Base-by-base conservation (phyloP, 495 filamentous ascomycete species). In the Penicillium bovifimosum region DNA sequence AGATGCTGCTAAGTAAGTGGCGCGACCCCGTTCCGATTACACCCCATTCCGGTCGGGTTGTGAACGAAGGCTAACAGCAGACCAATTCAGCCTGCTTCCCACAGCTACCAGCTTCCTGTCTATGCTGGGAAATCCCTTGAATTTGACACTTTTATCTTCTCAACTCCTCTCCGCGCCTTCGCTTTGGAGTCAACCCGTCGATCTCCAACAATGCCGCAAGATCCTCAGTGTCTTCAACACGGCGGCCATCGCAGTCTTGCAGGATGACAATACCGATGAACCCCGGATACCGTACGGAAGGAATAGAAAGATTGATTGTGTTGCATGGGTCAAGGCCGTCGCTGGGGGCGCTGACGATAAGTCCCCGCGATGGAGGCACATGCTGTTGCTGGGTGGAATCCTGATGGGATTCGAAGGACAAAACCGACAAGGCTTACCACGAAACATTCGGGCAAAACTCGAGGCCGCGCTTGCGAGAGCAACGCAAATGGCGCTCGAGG, bases 161-260 rank as follows among this genome's bases (percentile, higher is more conserved):
- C 91, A 96, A 52, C 77, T 96, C 32, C 81, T 98, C 18, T 82
- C 81, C 9, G 85, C 91, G 0, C 91, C 88, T 2, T 88, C 92
- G 2, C 81, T 98, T 68, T 98, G 93, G 93, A 73, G 82, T 27
- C 77, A 79, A 32, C 78, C 80, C 8, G 82, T 91, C 54, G 85
- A 84, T 39, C 75, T 98, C 29, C 79, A 80, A 34, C 82, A 84
- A 2, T 82, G 85, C 64, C 80, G 88, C 56, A 84, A 85, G 55
- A 80, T 93, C 56, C 79, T 96, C 55, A 86, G 90, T 64, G 82
- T 95, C 55, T 97, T 89, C 76, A 93, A 95, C 65, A 86, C 86
- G 10, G 89, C 93, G 46, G 83, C 87, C 2, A 79, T 81, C 44
- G 80, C 80, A 26, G 72, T 91, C 9, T 72, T 82, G 49, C 77